Conservation (phyloP, 140 eudicot species). For the Stevia rebaudiana region DNA sequence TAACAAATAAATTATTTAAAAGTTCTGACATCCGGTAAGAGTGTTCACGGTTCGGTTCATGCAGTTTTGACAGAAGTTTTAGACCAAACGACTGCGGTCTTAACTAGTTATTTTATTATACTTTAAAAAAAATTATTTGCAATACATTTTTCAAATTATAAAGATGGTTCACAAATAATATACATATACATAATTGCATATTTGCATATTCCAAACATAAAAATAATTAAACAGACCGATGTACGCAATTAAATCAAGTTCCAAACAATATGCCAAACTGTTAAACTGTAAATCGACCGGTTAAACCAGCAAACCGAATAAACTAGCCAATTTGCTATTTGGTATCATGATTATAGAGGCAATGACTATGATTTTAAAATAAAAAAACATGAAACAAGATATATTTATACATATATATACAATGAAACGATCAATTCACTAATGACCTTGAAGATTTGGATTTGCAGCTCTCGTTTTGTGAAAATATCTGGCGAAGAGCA, state of each 20-base stretch:
- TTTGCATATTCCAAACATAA: background rate
- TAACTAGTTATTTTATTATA: too few species aligned
- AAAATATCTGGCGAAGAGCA: constrained; percentile 60
- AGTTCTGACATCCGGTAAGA: background rate
- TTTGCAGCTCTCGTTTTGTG: constrained; percentile 15
- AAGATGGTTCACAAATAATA: background rate
- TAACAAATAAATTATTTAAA: constrained; percentile 1
- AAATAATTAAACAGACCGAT: background rate
- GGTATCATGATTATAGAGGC: too few species aligned
- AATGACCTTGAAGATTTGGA: constrained; percentile 40
- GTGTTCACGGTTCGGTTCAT: background rate
- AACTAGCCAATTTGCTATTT: background rate
- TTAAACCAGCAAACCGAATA: background rate
- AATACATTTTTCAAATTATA: background rate
- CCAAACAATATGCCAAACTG: background rate
- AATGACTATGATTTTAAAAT: background rate
- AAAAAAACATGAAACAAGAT: background rate
- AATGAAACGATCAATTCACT: background rate
- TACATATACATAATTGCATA: background rate
- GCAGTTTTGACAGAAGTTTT: background rate
- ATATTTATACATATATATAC: background rate
- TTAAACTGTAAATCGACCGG: background rate
- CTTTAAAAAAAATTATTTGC: too few species aligned
- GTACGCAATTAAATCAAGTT: background rate
- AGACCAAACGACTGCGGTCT: background rate